A percentile compares a stretch with the other conserved stretches of the same genome.
phyloP scores from a whole-genome alignment of 2,329 filamentous ascomycete genomes.

The Decorospora gaudefroyi region DNA sequence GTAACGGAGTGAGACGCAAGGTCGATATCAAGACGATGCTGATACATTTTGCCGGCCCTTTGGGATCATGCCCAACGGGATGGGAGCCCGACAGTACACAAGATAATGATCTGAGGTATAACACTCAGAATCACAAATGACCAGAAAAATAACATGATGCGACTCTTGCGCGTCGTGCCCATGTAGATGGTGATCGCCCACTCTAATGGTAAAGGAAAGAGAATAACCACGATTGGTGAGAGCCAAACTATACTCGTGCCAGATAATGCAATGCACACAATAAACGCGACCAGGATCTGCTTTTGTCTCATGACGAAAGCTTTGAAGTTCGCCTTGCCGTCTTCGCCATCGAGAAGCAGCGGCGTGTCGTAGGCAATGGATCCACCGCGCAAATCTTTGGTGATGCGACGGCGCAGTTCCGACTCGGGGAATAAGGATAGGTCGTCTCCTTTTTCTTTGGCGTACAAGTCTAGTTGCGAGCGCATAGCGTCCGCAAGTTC shows the following conservation, averaged over 20 bases:
- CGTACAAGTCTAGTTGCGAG: slow-evolving; percentile 2
- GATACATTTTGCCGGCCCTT: too few species aligned
- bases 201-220: background rate
- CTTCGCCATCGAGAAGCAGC: background rate
- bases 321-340: background rate
- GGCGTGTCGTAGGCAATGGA: slow-evolving; percentile 21
- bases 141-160: background rate
- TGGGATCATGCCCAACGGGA: too few species aligned
- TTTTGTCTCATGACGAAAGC: background rate
- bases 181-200: background rate
- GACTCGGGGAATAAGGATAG: slow-evolving; percentile 1
- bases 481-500: slow-evolving; percentile 29
- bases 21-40: too few species aligned
- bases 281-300: background rate
- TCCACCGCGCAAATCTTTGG: slow-evolving; percentile 10
- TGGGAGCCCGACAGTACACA: too few species aligned
- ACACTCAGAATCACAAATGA: background rate
- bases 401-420: slow-evolving; percentile 1
- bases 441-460: background rate
- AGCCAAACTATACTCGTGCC: background rate
- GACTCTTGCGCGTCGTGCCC: slow-evolving; percentile 1
- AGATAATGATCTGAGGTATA: too few species aligned
- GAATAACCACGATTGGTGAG: background rate
- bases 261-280: background rate
- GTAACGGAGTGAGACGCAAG: too few species aligned